A percentile compares a stretch with the other conserved stretches of the same genome.
Conservation (phyloP, 139 green algal species). For the Yamagishiella unicocca region DNA sequence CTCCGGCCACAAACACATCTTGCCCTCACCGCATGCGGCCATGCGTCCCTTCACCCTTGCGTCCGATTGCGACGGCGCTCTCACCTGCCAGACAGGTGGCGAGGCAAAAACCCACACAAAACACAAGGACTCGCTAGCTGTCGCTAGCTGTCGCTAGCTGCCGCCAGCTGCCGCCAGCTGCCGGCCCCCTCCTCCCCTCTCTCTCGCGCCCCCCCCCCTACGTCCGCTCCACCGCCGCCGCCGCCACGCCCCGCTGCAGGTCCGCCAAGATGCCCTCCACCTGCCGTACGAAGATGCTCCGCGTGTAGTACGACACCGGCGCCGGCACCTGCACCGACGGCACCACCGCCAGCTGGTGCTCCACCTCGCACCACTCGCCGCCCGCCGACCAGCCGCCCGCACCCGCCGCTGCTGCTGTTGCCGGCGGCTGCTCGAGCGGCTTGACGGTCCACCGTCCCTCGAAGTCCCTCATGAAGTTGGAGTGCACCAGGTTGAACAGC, state of each 20-base stretch:
- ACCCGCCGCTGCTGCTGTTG: background rate
- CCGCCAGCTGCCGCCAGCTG: too few relatives aligned
- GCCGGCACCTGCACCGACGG: constrained; percentile 63
- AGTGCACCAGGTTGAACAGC: constrained; percentile 66
- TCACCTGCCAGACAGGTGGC: too few relatives aligned
- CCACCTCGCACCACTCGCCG: constrained; percentile 59
- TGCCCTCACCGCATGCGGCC: too few relatives aligned
- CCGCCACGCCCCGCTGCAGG: constrained; percentile 6
- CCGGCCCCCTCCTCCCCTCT: too few relatives aligned
- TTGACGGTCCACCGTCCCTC: constrained; percentile 63
- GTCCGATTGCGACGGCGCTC: too few relatives aligned
- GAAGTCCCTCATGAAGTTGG: constrained; percentile 74
- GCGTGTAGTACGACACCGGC: constrained; percentile 57
- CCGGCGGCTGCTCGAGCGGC: background rate
- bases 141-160: too few relatives aligned
- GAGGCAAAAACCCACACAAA: too few relatives aligned
- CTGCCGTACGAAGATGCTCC: constrained; percentile 63
- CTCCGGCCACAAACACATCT: too few relatives aligned
- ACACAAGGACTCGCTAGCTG: too few relatives aligned
- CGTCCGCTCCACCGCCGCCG: too few relatives aligned
- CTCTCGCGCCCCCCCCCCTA: too few relatives aligned
- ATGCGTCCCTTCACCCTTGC: too few relatives aligned
- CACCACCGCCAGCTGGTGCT: constrained; percentile 70
- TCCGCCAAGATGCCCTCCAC: constrained; percentile 39
- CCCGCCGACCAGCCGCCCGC: background rate